Evolutionary conservation across 2,329 filamentous ascomycete species (phyloP), one percentile per base, ranked within the genome.

Genomic region (Rhytidhysteron rufulum): DNA sequence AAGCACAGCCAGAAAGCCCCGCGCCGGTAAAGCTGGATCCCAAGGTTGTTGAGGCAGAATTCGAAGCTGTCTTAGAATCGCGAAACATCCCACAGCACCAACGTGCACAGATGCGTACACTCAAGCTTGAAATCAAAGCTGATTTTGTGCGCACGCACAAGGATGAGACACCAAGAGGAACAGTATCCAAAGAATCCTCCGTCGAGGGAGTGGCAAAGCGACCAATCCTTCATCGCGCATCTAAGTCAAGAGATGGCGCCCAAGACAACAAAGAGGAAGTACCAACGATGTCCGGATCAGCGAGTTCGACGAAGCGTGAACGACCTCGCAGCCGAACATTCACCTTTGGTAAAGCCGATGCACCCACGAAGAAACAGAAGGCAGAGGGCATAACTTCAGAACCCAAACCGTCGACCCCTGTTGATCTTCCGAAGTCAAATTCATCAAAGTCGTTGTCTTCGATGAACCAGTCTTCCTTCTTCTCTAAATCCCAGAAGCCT

Each of bases 21-120:
- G 48, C 56, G 10, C 50, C 55, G 8, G 49, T 66, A 51, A 69
- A 68, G 37, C 61, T 77, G 40, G 60, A 80, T 49, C 66, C 71
- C 1, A 75, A 75, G 49, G 67, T 73, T n/a, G 70, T 80, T 4
- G 84, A 86, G 51, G 72, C 67, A 36, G 78, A 78, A 34, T 83
- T 83, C 44, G 80, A 83, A 53, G 73, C 73, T 36, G 72, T 83
- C 22, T 18, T 95, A 65, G 88, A 95, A 61, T 82, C 90, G 15
- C 80, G 91, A 48, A 95, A 97, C 56, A 95, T 97, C 40, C 90
- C 91, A 3, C 87, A 94, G 57, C 86, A 95, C 49, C 89, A 95
- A 74, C 79, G 91, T 40, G 88, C 91, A 65, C 94, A 94, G 69
- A 96, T 98, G 89, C 80, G 91, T 33, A 90, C 83, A 41, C 72